These are phyloP conservation scores for Botrytis medusae DNA, from an alignment of 2,329 filamentous ascomycete genomes.

Conservation along the genomic window DNA sequence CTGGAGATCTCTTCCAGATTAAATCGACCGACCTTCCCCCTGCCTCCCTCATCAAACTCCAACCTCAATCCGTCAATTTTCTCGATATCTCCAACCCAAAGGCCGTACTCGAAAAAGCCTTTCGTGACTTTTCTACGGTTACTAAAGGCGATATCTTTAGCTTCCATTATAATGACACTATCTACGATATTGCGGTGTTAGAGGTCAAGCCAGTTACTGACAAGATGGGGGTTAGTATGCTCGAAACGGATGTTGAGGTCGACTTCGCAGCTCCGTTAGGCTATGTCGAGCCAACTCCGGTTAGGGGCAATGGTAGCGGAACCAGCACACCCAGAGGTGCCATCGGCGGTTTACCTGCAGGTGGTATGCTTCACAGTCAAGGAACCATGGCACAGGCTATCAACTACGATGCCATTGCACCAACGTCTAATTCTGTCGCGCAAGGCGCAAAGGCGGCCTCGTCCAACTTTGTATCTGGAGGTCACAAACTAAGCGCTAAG, in stretches of 20 bases:
- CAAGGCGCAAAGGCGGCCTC: constrained; percentile 61
- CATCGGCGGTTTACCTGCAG: constrained; percentile 62
- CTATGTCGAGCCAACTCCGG: constrained; percentile 81
- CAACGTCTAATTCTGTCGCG: constrained; percentile 66
- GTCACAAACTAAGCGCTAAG: constrained; percentile 80
- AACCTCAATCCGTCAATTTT: constrained; percentile 90
- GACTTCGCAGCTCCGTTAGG: constrained; percentile 94
- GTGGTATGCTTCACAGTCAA: constrained; percentile 76
- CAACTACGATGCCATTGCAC: constrained; percentile 89
- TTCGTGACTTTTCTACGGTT: constrained; percentile 91
- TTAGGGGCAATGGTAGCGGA: constrained; percentile 56
- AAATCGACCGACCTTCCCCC: constrained; percentile 91
- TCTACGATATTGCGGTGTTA: constrained; percentile 89
- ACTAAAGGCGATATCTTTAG: constrained; percentile 94
- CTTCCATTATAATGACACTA: constrained; percentile 92
- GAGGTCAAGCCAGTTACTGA: constrained; percentile 86
- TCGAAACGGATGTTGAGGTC: constrained; percentile 94
- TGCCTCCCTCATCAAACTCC: constrained; percentile 91
- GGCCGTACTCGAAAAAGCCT: constrained; percentile 93
- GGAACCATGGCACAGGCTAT: constrained; percentile 98
- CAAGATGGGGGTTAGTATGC: constrained; percentile 85
- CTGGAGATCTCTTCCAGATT: constrained; percentile 91
- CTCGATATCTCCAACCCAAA: constrained; percentile 97
- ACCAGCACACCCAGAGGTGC: constrained; percentile 79
- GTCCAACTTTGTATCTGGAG: constrained; percentile 77